Evolutionary conservation across 192 early-diverging fungal species (phyloP).

Genomic region (Entomortierella lignicola): DNA sequence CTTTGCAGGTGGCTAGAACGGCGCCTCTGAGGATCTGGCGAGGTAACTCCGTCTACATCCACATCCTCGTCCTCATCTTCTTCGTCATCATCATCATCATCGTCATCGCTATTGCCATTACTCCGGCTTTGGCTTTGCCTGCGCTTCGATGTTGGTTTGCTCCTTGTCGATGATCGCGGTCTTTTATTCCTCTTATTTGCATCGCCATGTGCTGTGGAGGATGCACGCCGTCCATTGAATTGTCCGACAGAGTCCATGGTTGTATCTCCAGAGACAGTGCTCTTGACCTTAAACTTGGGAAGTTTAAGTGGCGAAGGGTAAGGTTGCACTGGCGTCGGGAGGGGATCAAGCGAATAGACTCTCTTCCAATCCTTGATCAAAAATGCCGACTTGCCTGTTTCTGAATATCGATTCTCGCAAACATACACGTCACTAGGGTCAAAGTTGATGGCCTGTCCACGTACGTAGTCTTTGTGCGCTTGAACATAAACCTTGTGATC

Average conservation of each 20-base stretch:
- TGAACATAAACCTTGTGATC: slow-evolving; percentile 46
- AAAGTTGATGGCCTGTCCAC: slow-evolving; percentile 31
- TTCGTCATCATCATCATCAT: slow-evolving; percentile 15
- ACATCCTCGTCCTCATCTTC: slow-evolving; percentile 43
- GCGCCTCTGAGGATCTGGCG: slow-evolving; percentile 31
- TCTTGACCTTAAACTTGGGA: slow-evolving; percentile 36
- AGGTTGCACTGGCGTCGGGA: slow-evolving; percentile 24
- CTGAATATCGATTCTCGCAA: slow-evolving; percentile 49
- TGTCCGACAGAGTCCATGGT: slow-evolving; percentile 14
- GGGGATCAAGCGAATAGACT: slow-evolving; percentile 41
- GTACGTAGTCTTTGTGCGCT: slow-evolving; percentile 47
- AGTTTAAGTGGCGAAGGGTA: slow-evolving; percentile 39
- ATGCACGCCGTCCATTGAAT: slow-evolving; percentile 35
- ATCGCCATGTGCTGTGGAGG: slow-evolving; percentile 22
- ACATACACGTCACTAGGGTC: slow-evolving; percentile 53
- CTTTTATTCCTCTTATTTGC: slow-evolving; percentile 19
- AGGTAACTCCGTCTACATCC: slow-evolving; percentile 44
- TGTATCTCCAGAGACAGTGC: slow-evolving; percentile 15
- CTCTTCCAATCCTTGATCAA: slow-evolving; percentile 56
- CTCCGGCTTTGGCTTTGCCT: slow-evolving; percentile 15
- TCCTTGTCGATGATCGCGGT: slow-evolving; percentile 13
- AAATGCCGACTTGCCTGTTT: slow-evolving; percentile 42
- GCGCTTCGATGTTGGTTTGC: slow-evolving; percentile 24
- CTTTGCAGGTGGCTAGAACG: slow-evolving; percentile 32
- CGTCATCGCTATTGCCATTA: slow-evolving; percentile 28